Evolutionary conservation across 2,329 filamentous ascomycete species (phyloP).

Genomic region (Fusarium duplospermum): DNA sequence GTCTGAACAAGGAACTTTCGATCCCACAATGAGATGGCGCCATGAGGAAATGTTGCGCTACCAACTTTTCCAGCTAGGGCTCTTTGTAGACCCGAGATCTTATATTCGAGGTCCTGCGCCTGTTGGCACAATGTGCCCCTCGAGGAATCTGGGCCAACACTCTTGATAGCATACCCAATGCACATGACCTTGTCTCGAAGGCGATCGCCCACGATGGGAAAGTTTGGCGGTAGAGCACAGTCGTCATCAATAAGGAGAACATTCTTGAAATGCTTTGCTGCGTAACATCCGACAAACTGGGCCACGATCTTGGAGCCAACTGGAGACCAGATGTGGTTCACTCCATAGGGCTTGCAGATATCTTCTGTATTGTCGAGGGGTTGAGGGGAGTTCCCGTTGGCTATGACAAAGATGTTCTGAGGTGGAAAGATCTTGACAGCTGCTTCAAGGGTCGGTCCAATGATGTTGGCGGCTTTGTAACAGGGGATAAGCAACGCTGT

Average conservation of each 20-base stretch:
- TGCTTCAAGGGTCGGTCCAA: conserved; percentile 16
- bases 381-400: conserved; percentile 20
- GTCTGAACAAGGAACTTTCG: conserved; percentile 14
- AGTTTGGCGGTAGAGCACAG: conserved; percentile 10
- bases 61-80: conserved; percentile 4
- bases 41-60: conserved; percentile 20
- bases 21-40: conserved; percentile 20
- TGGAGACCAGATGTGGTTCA: conserved; percentile 22
- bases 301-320: conserved; percentile 26
- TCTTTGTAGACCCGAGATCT: conserved; percentile 16
- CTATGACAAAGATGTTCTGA: conserved; percentile 19
- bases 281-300: conserved; percentile 17
- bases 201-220: conserved; percentile 14
- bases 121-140: conserved; percentile 16
- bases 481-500: conserved; percentile 24
- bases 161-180: conserved; percentile 27
- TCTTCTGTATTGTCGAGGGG: conserved; percentile 22
- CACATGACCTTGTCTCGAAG: conserved; percentile 14
- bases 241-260: conserved; percentile 25
- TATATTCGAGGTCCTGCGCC: conserved; percentile 28
- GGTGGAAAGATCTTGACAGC: conserved; percentile 16
- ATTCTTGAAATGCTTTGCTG: conserved; percentile 11
- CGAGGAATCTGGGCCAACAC: conserved; percentile 12
- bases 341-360: conserved; percentile 11
- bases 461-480: conserved; percentile 15